Conservation (phyloP, 768 basidiomycete genomes). For the Fistulinella prunicolor region DNA sequence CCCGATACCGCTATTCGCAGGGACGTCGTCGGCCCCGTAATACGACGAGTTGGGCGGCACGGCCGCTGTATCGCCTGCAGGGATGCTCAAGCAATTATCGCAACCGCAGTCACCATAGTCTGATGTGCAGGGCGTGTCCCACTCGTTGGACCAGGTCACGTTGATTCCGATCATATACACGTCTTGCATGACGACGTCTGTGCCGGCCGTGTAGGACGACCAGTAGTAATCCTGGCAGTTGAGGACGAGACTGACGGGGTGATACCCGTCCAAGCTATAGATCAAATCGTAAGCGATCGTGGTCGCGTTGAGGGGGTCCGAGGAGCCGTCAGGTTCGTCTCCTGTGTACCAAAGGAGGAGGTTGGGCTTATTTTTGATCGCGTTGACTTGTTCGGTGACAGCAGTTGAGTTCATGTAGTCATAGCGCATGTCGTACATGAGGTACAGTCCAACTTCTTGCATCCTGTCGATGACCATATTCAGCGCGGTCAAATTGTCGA, state of each 20-base stretch:
- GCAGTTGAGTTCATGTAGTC: constrained; percentile 63
- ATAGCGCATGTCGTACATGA: constrained; percentile 84
- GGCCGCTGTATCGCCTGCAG: constrained; percentile 39
- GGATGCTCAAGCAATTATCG: constrained; percentile 51
- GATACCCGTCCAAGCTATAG: constrained; percentile 60
- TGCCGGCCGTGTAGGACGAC: constrained; percentile 53
- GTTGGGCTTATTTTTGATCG: constrained; percentile 63
- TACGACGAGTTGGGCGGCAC: constrained; percentile 28
- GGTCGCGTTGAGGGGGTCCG: constrained; percentile 61
- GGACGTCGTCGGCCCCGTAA: constrained; percentile 12
- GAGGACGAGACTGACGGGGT: constrained; percentile 62
- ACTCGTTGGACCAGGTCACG: constrained; percentile 57
- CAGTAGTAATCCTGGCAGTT: constrained; percentile 70
- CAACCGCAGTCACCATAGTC: constrained; percentile 76
- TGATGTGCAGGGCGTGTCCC: constrained; percentile 59
- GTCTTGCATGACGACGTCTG: constrained; percentile 73
- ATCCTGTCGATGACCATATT: constrained; percentile 62
- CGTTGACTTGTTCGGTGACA: constrained; percentile 66
- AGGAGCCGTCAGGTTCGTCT: constrained; percentile 72
- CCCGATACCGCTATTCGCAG: constrained; percentile 31
- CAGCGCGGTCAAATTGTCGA: constrained; percentile 55
- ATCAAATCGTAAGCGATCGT: constrained; percentile 52
- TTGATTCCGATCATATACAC: constrained; percentile 52
- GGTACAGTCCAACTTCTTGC: constrained; percentile 65
- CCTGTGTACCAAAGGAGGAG: constrained; percentile 73